These are phyloP conservation scores for Mucor lusitanicus DNA, from an alignment of 371 early-diverging fungal genomes.

Conservation along the genomic window DNA sequence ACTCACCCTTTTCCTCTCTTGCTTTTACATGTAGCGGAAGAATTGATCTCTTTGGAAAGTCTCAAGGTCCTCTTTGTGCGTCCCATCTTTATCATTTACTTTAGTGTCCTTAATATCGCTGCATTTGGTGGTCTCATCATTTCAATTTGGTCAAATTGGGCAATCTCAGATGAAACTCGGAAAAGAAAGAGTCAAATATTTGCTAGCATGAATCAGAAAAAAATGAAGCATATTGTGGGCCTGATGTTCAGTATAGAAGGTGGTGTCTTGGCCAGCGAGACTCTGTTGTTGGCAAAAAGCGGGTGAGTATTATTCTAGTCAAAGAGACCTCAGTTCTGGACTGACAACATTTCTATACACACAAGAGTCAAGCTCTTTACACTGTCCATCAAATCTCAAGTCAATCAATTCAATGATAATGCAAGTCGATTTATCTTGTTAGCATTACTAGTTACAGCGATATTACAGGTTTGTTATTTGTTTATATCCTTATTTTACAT, in stretches of 20 bases:
- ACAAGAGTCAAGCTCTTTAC: conserved; percentile 63
- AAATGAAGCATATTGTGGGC: conserved; percentile 57
- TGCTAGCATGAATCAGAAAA: conserved; percentile 39
- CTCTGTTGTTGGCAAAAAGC: conserved; percentile 66
- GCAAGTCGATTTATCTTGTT: conserved; percentile 61
- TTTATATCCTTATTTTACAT: not conserved
- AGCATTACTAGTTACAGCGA: conserved; percentile 58
- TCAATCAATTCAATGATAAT: conserved; percentile 65
- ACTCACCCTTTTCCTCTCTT: not conserved
- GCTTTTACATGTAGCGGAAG: conserved; percentile 42
- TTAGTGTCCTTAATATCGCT: conserved; percentile 60
- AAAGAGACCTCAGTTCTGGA: too few relatives aligned
- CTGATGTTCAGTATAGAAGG: conserved; percentile 66
- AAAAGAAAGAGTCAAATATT: conserved; percentile 39
- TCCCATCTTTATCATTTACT: conserved; percentile 66
- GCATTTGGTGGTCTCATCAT: conserved; percentile 54
- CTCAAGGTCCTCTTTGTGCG: conserved; percentile 60
- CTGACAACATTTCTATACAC: not conserved
- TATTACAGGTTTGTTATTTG: conserved; percentile 57
- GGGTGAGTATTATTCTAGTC: conserved; percentile 38
- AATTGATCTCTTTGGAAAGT: conserved; percentile 56
- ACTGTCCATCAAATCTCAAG: conserved; percentile 50
- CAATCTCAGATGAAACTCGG: conserved; percentile 40
- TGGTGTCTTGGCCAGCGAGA: conserved; percentile 67
- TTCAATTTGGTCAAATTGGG: conserved; percentile 64